These are phyloP conservation scores for Trametes pubescens DNA, from an alignment of 1,284 basidiomycete genomes.

Conservation along the genomic window DNA sequence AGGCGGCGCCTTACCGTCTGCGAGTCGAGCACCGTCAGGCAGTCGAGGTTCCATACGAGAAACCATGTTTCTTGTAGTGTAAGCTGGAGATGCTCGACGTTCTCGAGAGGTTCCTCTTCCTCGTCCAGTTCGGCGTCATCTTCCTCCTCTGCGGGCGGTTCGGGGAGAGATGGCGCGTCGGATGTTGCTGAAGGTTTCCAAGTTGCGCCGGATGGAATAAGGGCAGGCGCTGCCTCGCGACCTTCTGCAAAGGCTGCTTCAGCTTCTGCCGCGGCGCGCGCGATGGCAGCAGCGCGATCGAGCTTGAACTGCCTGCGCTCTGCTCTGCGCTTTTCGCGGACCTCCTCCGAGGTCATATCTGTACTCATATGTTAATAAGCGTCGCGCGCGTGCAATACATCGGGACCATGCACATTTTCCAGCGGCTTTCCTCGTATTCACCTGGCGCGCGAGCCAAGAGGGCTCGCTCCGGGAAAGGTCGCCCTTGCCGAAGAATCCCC, in stretches of 20 bases:
- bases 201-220: slow-evolving; percentile 79
- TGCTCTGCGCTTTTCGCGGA: slow-evolving; percentile 83
- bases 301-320: slow-evolving; percentile 92
- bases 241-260: slow-evolving; percentile 77
- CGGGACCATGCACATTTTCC: slow-evolving; percentile 58
- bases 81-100: slow-evolving; percentile 93
- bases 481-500: slow-evolving; percentile 98
- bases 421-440: slow-evolving; percentile 64
- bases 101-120: slow-evolving; percentile 61
- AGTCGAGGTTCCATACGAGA: slow-evolving; percentile 85
- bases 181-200: slow-evolving; percentile 61
- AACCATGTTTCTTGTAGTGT: slow-evolving; percentile 95
- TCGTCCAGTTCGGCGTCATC: slow-evolving; percentile 42
- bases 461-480: slow-evolving; percentile 94
- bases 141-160: slow-evolving; percentile 20
- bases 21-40: slow-evolving; percentile 78
- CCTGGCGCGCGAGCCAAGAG: slow-evolving; percentile 84
- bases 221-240: slow-evolving; percentile 49
- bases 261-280: slow-evolving; percentile 75
- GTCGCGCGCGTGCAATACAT: not conserved
- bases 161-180: slow-evolving; percentile 5
- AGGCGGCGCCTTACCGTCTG: slow-evolving; percentile 56
- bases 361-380: not conserved
- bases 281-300: slow-evolving; percentile 84
- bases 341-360: slow-evolving; percentile 86